Evolutionary conservation across 2,329 filamentous ascomycete genomes (phyloP).

Genomic region (Colletotrichum higginsianum): DNA sequence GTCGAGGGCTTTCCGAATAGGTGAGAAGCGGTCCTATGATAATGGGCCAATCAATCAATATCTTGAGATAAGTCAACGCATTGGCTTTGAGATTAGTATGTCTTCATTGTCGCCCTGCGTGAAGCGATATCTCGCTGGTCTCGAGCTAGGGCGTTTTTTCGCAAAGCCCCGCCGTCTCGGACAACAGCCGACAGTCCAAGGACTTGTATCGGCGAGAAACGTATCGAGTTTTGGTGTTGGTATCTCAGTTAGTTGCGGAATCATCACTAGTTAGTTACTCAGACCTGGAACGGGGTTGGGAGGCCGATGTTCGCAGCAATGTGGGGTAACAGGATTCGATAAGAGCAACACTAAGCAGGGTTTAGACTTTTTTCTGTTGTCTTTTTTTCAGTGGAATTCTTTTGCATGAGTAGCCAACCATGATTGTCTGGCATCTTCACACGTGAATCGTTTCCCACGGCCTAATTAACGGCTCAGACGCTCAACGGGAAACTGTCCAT

Average conservation of each 20-base stretch:
- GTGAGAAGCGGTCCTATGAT: neutral
- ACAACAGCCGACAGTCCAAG: neutral
- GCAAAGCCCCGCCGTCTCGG: neutral
- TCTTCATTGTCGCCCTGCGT: too few species aligned
- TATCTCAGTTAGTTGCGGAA: neutral
- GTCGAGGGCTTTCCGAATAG: neutral
- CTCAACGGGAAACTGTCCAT: neutral
- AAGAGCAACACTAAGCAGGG: constrained; percentile 11
- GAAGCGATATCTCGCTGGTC: neutral
- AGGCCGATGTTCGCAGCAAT: constrained; percentile 23
- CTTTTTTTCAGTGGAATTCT: neutral
- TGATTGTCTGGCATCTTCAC: constrained; percentile 8
- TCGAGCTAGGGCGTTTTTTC: too few species aligned
- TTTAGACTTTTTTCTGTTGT: too few species aligned
- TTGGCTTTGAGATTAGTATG: too few species aligned
- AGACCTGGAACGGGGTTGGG: neutral
- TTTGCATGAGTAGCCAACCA: constrained; percentile 4
- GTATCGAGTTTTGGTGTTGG: neutral
- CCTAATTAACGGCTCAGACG: too few species aligned
- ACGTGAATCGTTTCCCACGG: too few species aligned
- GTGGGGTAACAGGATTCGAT: constrained; percentile 24
- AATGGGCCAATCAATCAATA: constrained; percentile 2
- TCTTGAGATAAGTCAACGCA: neutral
- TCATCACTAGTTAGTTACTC: constrained; percentile 1
- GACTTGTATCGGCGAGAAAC: neutral